Evolutionary conservation across 1,139 yeast genomes (phyloP), one percentile per base, ranked within the genome.

Genomic region (Pichia sp.): DNA sequence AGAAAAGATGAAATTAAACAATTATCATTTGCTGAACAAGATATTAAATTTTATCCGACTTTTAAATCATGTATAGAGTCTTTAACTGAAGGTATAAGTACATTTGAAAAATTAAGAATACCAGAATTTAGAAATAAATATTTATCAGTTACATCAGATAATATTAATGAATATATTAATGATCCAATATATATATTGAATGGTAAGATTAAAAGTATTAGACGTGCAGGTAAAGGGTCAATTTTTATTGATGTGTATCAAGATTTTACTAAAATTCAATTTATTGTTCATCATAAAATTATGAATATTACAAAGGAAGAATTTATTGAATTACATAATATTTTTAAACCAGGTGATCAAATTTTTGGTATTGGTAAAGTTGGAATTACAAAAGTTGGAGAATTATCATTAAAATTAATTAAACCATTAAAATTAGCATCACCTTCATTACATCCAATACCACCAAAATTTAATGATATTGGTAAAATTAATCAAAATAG

Each of bases 361-460:
- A 66, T 89, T 2, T 67, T 76, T 6, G 77, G 80, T 30, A 55
- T 65, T 4, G 98, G 98, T 0, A 58, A 58, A 23, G 89, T 96
- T 0, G 85, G 94, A 33, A 62, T 75, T 4, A 86, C 97, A 0
- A 78, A 81, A 45, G 77, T 80, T 1, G 95, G 95, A 0, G 94
- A 87, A 56, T 66, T 90, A 11, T 83, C 96, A 1, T 58, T 92
- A 46, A 78, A 85, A 53, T 72, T 82, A n/a, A 63, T 65, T 1
- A 51, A 61, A 6, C 70, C 79, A 1, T 62, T 85, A 1, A 54
- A 49, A 29, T 62, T 87, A 23, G 70, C 85, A 10, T 63, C 90
- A 0, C 94, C 96, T 0, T 73, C 92, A 30, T 68, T 87, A 45
- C 79, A 75, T 45, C 81, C 87, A 2, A 58, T 87, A 1, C 96